Percentiles rank a stretch among this genome's conserved stretches.
Evolutionary conservation across 1,284 basidiomycete species (phyloP).

Genomic region (Trichosporon sp.): DNA sequence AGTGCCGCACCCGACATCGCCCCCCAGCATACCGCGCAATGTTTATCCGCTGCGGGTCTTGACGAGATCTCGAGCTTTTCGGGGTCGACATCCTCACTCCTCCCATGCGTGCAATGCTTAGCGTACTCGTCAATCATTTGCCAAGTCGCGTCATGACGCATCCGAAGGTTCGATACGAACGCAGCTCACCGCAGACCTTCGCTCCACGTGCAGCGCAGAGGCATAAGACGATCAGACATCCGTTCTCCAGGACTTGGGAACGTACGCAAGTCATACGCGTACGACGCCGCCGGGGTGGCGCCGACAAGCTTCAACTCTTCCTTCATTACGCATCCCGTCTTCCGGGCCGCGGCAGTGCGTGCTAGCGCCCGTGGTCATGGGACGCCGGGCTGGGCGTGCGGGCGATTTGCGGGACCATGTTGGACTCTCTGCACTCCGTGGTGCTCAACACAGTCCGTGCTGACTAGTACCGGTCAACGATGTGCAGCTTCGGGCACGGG

Average conservation of each 20-base stretch:
- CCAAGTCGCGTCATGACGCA: neutral
- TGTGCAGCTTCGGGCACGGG: too few species aligned
- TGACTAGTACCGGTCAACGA: too few species aligned
- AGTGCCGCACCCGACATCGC: too few species aligned
- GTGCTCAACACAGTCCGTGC: too few species aligned
- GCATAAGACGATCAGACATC: neutral
- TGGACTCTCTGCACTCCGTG: too few species aligned
- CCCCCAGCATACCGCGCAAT: neutral
- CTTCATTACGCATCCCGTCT: neutral
- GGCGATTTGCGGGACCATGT: too few species aligned
- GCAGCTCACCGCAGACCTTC: neutral
- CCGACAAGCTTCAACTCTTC: neutral
- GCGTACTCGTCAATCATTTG: neutral
- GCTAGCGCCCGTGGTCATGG: neutral
- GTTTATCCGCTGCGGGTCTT: neutral
- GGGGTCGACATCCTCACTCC: neutral
- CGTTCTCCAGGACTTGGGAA: neutral
- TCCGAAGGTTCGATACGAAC: neutral
- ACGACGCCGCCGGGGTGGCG: conserved; percentile 10
- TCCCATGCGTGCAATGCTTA: too few species aligned
- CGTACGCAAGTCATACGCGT: neutral
- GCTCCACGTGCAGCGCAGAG: neutral
- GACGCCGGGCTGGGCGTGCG: too few species aligned
- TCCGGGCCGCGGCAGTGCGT: conserved; percentile 1
- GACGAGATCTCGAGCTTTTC: neutral